A percentile compares a stretch with the other conserved stretches of the same genome.
phyloP scores from a whole-genome alignment of 2,329 filamentous ascomycete species.

The Fusarium armeniacum region DNA sequence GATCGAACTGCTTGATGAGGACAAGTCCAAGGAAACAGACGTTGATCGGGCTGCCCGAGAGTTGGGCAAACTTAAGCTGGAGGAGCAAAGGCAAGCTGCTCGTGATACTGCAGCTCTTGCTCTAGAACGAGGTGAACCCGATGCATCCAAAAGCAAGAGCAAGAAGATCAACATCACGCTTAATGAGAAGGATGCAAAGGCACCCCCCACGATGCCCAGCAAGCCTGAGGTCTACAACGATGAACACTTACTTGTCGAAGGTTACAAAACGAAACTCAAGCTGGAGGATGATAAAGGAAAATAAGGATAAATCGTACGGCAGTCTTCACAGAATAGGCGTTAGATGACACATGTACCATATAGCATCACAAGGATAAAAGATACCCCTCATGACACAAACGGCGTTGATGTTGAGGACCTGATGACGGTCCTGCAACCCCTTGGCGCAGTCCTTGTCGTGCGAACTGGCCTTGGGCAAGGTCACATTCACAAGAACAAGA shows the following conservation, averaged over 20 bases:
- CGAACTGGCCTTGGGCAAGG: constrained; percentile 42
- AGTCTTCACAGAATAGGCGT: constrained; percentile 33
- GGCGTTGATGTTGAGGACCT: neutral
- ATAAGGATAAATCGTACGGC: neutral
- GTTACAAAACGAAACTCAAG: constrained; percentile 61
- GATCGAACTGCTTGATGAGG: constrained; percentile 78
- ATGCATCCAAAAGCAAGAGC: constrained; percentile 50
- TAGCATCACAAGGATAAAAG: constrained; percentile 23
- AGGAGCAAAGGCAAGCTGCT: constrained; percentile 59
- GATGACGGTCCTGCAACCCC: constrained; percentile 6
- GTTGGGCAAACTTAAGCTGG: constrained; percentile 60
- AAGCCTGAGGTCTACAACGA: constrained; percentile 54
- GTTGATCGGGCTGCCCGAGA: constrained; percentile 55
- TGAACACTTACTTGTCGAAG: constrained; percentile 64
- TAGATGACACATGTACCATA: constrained; percentile 26
- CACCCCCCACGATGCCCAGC: constrained; percentile 38
- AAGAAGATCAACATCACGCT: constrained; percentile 64
- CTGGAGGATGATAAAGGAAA: constrained; percentile 27
- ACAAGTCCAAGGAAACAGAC: constrained; percentile 64
- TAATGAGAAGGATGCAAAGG: constrained; percentile 62
- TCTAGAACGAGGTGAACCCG: constrained; percentile 60
- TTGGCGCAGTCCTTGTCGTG: constrained; percentile 32
- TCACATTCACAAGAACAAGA: constrained; percentile 51
- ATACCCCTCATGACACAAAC: constrained; percentile 34
- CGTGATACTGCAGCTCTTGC: constrained; percentile 62